Percentiles rank a stretch among this genome's conserved stretches.
Conservation (phyloP, 805 yeast genomes). For the Nakazawaea sp. region DNA sequence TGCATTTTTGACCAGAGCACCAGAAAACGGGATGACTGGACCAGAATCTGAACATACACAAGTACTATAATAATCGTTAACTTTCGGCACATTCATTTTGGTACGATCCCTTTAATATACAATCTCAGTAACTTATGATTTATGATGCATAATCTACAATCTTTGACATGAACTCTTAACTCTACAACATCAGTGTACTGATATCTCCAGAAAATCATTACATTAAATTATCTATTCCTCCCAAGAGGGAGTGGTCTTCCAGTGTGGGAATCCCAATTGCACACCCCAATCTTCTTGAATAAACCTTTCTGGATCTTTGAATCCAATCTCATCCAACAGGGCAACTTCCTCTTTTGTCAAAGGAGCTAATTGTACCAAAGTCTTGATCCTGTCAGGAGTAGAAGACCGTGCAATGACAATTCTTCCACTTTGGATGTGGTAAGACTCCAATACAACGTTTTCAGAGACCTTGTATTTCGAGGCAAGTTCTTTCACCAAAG, state of each 20-base stretch:
- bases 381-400: constrained; percentile 53
- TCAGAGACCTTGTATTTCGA: constrained; percentile 44
- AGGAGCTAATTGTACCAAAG: constrained; percentile 27
- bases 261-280: constrained; percentile 25
- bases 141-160: too few relatives aligned
- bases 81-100: too few relatives aligned
- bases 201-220: too few relatives aligned
- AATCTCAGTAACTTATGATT: too few relatives aligned
- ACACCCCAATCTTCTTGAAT: constrained; percentile 23
- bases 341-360: constrained; percentile 30
- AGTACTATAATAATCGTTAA: too few relatives aligned
- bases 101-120: too few relatives aligned
- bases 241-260: constrained; percentile 15
- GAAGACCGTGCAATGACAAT: constrained; percentile 65
- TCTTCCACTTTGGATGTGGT: constrained; percentile 57
- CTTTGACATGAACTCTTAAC: too few relatives aligned
- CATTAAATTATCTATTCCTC: too few relatives aligned
- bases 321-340: constrained; percentile 22
- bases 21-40: too few relatives aligned
- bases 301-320: constrained; percentile 24
- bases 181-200: too few relatives aligned
- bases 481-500: constrained; percentile 45
- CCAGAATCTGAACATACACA: too few relatives aligned
- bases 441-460: constrained; percentile 55
- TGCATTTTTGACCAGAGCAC: too few relatives aligned